These are phyloP conservation scores for Myxozyma udenii DNA, from an alignment of 805 yeast species.

Conservation along the genomic window DNA sequence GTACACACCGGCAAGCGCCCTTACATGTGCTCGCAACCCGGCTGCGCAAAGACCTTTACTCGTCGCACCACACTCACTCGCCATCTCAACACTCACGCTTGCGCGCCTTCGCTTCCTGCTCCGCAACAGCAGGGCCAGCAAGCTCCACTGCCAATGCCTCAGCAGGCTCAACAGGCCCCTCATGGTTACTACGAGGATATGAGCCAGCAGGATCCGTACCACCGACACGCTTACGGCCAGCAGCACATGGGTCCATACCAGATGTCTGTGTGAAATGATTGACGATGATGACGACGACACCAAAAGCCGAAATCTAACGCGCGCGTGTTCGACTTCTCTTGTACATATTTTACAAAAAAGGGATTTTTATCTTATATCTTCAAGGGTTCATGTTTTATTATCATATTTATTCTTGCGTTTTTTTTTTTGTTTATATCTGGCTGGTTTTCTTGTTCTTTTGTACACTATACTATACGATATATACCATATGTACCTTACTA, in stretches of 20 bases:
- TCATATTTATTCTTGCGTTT: background rate
- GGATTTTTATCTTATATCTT: background rate
- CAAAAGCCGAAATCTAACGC: background rate
- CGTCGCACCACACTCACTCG: constrained; percentile 76
- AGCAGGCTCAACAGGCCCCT: constrained; percentile 2
- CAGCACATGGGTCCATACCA: constrained; percentile 11
- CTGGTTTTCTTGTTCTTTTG: too few species aligned
- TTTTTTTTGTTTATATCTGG: background rate
- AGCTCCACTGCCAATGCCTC: constrained; percentile 4
- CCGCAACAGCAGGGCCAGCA: constrained; percentile 8
- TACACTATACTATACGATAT: too few species aligned
- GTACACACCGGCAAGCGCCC: constrained; percentile 52
- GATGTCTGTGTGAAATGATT: constrained; percentile 6
- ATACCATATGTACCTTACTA: too few species aligned
- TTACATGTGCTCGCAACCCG: constrained; percentile 57
- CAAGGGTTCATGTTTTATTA: background rate
- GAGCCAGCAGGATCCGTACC: constrained; percentile 5
- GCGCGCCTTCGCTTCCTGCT: constrained; percentile 7
- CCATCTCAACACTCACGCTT: constrained; percentile 59
- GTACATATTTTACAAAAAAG: background rate
- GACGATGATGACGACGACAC: background rate
- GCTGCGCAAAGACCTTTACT: constrained; percentile 61
- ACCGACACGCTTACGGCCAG: constrained; percentile 9
- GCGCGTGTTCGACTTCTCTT: background rate
- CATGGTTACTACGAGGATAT: constrained; percentile 7